phyloP scores from a whole-genome alignment of 352 stramenopile genomes.

The Phytophthora sp. region DNA sequence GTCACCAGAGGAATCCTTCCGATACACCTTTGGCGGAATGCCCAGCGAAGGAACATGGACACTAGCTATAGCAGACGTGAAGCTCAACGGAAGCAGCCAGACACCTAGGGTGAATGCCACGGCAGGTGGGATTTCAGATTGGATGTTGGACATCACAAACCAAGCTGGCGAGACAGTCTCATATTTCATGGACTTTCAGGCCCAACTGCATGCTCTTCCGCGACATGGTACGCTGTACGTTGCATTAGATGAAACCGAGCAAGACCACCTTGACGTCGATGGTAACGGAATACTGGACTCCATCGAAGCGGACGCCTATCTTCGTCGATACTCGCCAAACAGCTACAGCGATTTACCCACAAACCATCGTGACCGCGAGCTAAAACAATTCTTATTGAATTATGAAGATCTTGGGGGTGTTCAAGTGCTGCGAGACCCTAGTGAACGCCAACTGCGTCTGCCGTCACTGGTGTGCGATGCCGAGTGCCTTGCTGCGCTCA shows the following conservation, averaged over 20 bases:
- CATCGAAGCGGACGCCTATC: constrained; percentile 57
- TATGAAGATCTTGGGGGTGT: constrained; percentile 56
- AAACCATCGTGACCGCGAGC: constrained; percentile 41
- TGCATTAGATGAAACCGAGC: constrained; percentile 54
- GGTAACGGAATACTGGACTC: constrained; percentile 61
- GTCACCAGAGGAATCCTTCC: constrained; percentile 74
- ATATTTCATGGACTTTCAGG: constrained; percentile 78
- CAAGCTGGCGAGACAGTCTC: constrained; percentile 48
- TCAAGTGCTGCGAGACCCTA: constrained; percentile 53
- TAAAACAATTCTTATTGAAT: constrained; percentile 54
- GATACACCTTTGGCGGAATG: constrained; percentile 49
- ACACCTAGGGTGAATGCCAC: constrained; percentile 25
- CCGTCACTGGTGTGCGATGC: constrained; percentile 57
- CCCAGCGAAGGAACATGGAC: constrained; percentile 66
- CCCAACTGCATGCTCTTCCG: constrained; percentile 64
- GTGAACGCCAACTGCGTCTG: constrained; percentile 57
- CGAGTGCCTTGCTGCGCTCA: constrained; percentile 44
- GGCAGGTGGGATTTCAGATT: constrained; percentile 74
- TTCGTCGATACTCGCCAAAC: constrained; percentile 54
- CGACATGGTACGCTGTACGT: constrained; percentile 75
- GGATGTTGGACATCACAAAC: constrained; percentile 71
- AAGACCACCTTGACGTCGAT: constrained; percentile 70
- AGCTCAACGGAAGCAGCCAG: constrained; percentile 11
- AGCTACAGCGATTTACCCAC: constrained; percentile 50
- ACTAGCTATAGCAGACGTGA: constrained; percentile 55